Conservation (phyloP, 257 asterid species). For the Solanum ossicruentum region DNA sequence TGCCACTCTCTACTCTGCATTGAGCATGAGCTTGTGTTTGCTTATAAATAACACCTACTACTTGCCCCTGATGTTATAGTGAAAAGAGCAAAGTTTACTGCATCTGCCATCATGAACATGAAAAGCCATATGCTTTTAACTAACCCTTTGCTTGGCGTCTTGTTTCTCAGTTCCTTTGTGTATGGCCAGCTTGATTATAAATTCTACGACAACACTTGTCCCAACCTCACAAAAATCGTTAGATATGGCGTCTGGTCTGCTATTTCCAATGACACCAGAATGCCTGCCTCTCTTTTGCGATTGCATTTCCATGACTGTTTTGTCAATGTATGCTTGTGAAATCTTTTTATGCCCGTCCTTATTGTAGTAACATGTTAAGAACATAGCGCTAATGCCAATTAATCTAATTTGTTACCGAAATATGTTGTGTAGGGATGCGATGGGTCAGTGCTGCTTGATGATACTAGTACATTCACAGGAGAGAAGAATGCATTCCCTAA, state of each 20-base stretch:
- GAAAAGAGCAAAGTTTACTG: not conserved
- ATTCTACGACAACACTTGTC: constrained; percentile 42
- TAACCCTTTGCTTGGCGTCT: constrained; percentile 12
- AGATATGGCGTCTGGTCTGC: constrained; percentile 53
- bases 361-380: not conserved
- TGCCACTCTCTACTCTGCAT: constrained; percentile 5
- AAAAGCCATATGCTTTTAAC: constrained; percentile 1
- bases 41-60: constrained; percentile 23
- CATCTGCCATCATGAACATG: constrained; percentile 1
- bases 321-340: constrained; percentile 25
- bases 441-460: constrained; percentile 60
- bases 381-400: not conserved
- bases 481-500: constrained; percentile 49
- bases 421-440: constrained; percentile 52
- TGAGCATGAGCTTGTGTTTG: not conserved
- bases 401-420: not conserved
- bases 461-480: constrained; percentile 35
- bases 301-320: constrained; percentile 75
- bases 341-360: not conserved
- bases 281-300: constrained; percentile 74
- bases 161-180: constrained; percentile 17
- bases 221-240: constrained; percentile 39
- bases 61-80: not conserved
- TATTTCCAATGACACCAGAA: constrained; percentile 56
- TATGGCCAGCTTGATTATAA: constrained; percentile 43